Percentiles rank a stretch among this genome's conserved stretches.
Evolutionary conservation across 805 yeast species (phyloP).

Genomic region (Candida morakotiae): DNA sequence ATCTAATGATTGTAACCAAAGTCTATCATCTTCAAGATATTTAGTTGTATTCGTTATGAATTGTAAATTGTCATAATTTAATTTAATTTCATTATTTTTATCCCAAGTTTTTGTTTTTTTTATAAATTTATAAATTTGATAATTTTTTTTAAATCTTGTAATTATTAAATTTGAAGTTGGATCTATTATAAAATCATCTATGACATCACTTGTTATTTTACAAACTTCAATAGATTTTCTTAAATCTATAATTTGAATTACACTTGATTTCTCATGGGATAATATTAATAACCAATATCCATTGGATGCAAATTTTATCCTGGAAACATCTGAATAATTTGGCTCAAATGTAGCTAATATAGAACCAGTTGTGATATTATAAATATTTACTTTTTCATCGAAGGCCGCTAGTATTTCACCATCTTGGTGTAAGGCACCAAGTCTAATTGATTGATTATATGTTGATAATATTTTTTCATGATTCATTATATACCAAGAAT

Average conservation of each 20-base stretch:
- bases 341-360: slow-evolving; percentile 27
- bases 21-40: not conserved
- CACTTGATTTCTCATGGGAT: slow-evolving; percentile 13
- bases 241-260: slow-evolving; percentile 45
- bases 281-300: slow-evolving; percentile 57
- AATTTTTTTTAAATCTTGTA: slow-evolving; percentile 12
- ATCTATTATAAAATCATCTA: slow-evolving; percentile 27
- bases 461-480: slow-evolving; percentile 6
- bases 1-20: not conserved
- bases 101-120: slow-evolving; percentile 39
- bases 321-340: slow-evolving; percentile 20
- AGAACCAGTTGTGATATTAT: slow-evolving; percentile 35
- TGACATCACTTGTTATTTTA: slow-evolving; percentile 19
- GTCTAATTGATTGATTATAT: not conserved
- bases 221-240: slow-evolving; percentile 33
- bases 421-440: slow-evolving; percentile 42
- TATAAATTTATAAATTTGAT: slow-evolving; percentile 31
- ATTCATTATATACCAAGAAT: slow-evolving; percentile 17
- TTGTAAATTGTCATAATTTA: not conserved
- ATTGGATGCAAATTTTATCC: slow-evolving; percentile 53
- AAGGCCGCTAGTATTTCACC: slow-evolving; percentile 45
- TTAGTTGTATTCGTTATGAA: slow-evolving; percentile 1
- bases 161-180: slow-evolving; percentile 31
- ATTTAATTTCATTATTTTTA: not conserved
- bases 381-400: slow-evolving; percentile 28